A percentile compares a stretch with the other conserved stretches of the same genome.
Evolutionary conservation across 2,329 filamentous ascomycete species (phyloP).

Genomic region (Colletotrichum lentis): DNA sequence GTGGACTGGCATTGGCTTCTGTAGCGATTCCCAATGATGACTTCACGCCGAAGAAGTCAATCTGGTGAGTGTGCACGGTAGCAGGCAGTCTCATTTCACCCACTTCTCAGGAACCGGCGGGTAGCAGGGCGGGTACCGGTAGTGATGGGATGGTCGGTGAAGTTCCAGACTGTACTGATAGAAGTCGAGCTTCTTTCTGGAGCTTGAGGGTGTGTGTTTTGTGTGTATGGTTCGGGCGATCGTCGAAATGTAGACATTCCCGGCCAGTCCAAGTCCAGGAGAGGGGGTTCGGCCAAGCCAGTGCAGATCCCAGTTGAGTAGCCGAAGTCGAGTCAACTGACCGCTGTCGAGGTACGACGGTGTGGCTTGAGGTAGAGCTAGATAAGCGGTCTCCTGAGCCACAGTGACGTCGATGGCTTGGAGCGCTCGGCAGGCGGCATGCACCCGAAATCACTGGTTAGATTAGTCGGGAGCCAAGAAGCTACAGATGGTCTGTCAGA

Average conservation of each 20-base stretch:
- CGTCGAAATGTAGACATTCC: neutral
- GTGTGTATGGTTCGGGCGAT: neutral
- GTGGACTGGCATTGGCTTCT: slow-evolving; percentile 10
- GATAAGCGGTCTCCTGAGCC: slow-evolving; percentile 15
- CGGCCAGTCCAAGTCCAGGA: no score
- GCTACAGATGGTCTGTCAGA: neutral
- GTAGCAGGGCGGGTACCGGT: neutral
- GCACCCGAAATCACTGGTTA: neutral
- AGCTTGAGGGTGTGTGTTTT: neutral
- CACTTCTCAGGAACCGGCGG: slow-evolving; percentile 4
- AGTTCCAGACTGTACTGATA: slow-evolving; percentile 26
- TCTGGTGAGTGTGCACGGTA: slow-evolving; percentile 13
- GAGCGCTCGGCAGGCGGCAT: slow-evolving; percentile 18
- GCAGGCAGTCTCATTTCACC: neutral
- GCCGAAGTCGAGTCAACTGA: slow-evolving; percentile 23
- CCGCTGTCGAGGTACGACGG: slow-evolving; percentile 11
- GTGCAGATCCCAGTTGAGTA: slow-evolving; percentile 16
- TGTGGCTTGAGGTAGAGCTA: slow-evolving; percentile 25
- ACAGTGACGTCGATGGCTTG: slow-evolving; percentile 36
- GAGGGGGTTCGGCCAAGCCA: slow-evolving; percentile 11
- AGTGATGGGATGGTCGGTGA: slow-evolving; percentile 17
- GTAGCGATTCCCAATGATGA: slow-evolving; percentile 6
- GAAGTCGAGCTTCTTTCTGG: neutral
- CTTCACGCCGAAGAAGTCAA: slow-evolving; percentile 22
- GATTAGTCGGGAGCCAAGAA: slow-evolving; percentile 7